Evolutionary conservation across 2,329 filamentous ascomycete species (phyloP).

Genomic region (Claviceps pazoutovae): DNA sequence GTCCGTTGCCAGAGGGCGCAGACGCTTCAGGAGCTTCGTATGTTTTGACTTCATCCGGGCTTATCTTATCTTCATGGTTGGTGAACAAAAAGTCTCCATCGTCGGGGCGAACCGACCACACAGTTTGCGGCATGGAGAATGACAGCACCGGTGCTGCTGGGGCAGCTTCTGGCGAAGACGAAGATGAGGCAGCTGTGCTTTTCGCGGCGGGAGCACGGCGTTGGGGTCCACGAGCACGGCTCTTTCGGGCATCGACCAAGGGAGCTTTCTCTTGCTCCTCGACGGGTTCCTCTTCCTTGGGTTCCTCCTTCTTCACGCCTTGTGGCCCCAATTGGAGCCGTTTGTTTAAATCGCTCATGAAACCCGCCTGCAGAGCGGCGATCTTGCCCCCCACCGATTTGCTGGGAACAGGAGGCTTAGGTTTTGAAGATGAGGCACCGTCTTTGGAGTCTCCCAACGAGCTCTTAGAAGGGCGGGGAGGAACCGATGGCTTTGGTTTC

Average conservation of each 20-base stretch:
- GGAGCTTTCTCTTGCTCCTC: slow-evolving; percentile 59
- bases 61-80: slow-evolving; percentile 7
- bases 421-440: slow-evolving; percentile 37
- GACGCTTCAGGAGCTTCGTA: slow-evolving; percentile 1
- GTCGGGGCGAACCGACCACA: slow-evolving; percentile 40
- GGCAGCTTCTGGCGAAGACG: slow-evolving; percentile 12
- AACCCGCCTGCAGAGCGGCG: slow-evolving; percentile 76
- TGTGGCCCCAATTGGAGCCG: slow-evolving; percentile 78
- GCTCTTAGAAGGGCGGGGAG: slow-evolving; percentile 46
- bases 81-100: slow-evolving; percentile 26
- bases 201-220: slow-evolving; percentile 49
- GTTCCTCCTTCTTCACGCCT: slow-evolving; percentile 59
- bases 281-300: slow-evolving; percentile 38
- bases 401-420: slow-evolving; percentile 68
- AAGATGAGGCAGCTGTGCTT: slow-evolving; percentile 26
- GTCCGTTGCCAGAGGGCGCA: not conserved
- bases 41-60: slow-evolving; percentile 3
- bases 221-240: slow-evolving; percentile 75
- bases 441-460: slow-evolving; percentile 26
- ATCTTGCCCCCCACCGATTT: slow-evolving; percentile 76
- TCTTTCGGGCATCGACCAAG: slow-evolving; percentile 79
- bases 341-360: slow-evolving; percentile 87
- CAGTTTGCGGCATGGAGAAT: slow-evolving; percentile 32
- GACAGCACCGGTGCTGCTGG: slow-evolving; percentile 24
- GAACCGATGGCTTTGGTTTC: slow-evolving; percentile 45